Percentiles rank a stretch among this genome's conserved stretches.
Conservation (phyloP, 352 stramenopile genomes). For the Phytopythium montanum region DNA sequence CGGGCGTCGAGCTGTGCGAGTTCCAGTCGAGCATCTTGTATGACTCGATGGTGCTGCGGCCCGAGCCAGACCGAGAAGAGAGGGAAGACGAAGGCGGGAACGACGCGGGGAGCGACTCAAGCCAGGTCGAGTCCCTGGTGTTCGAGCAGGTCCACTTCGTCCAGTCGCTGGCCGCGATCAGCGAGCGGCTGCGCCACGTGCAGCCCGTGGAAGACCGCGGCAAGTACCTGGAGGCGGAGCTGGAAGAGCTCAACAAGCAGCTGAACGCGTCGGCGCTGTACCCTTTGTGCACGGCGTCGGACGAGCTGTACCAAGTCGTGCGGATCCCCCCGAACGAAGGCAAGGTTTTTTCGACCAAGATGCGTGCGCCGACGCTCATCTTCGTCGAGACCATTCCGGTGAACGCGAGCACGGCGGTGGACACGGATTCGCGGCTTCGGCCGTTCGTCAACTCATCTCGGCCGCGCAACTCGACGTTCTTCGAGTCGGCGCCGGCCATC, state of each 20-base stretch:
- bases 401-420: slow-evolving; percentile 30
- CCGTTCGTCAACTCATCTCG: slow-evolving; percentile 52
- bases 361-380: slow-evolving; percentile 73
- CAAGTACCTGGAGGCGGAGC: slow-evolving; percentile 39
- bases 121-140: slow-evolving; percentile 51
- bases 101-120: not conserved
- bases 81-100: slow-evolving; percentile 12
- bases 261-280: slow-evolving; percentile 63
- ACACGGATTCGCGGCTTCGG: slow-evolving; percentile 34
- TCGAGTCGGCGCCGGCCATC: slow-evolving; percentile 35
- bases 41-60: slow-evolving; percentile 37
- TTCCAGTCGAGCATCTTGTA: slow-evolving; percentile 75
- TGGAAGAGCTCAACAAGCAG: slow-evolving; percentile 52
- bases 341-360: slow-evolving; percentile 86
- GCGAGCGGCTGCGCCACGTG: slow-evolving; percentile 61
- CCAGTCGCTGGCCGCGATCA: slow-evolving; percentile 65
- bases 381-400: slow-evolving; percentile 72
- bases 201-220: slow-evolving; percentile 50
- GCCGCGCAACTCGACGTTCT: slow-evolving; percentile 54
- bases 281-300: slow-evolving; percentile 63
- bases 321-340: slow-evolving; percentile 69
- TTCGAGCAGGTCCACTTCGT: slow-evolving; percentile 76
- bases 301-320: slow-evolving; percentile 70
- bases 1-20: slow-evolving; percentile 53
- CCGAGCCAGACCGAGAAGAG: not conserved